Evolutionary conservation across 2,329 filamentous ascomycete genomes (phyloP).

Genomic region (Pezicula carpinea): DNA sequence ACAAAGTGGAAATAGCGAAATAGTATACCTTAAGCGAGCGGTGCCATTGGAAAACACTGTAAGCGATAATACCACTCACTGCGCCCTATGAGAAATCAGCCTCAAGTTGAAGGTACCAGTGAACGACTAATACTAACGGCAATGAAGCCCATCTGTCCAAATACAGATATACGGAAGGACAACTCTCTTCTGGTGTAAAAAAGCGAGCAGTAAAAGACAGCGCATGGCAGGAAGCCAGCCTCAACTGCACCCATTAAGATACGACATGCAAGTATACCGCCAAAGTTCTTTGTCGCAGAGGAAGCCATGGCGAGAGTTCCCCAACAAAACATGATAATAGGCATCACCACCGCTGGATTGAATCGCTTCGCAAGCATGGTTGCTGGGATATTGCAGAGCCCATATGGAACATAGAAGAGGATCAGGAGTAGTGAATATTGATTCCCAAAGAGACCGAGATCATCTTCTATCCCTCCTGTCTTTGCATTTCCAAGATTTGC

Average conservation of each 20-base stretch:
- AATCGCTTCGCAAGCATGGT: slow-evolving; percentile 23
- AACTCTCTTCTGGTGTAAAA: slow-evolving; percentile 23
- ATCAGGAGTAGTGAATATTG: too few relatives aligned
- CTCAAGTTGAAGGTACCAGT: too few relatives aligned
- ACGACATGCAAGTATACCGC: slow-evolving; percentile 18
- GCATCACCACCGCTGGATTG: slow-evolving; percentile 25
- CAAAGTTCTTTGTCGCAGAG: slow-evolving; percentile 18
- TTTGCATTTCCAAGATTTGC: slow-evolving; percentile 54
- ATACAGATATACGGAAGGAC: slow-evolving; percentile 2
- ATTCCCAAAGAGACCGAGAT: slow-evolving; percentile 51
- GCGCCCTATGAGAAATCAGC: slow-evolving; percentile 49
- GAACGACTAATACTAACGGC: neutral
- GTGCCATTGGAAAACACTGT: slow-evolving; percentile 31
- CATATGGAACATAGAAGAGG: slow-evolving; percentile 71
- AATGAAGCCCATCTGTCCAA: slow-evolving; percentile 8
- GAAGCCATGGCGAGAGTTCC: slow-evolving; percentile 21
- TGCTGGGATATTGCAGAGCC: slow-evolving; percentile 50
- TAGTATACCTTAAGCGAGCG: slow-evolving; percentile 1
- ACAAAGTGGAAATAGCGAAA: too few relatives aligned
- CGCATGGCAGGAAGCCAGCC: slow-evolving; percentile 24
- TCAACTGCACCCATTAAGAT: slow-evolving; percentile 24
- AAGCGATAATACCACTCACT: slow-evolving; percentile 38
- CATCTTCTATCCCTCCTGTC: slow-evolving; percentile 37
- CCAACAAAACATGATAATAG: slow-evolving; percentile 24
- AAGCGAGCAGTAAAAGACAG: slow-evolving; percentile 23